A percentile compares a stretch with the other conserved stretches of the same genome.
phyloP scores from a whole-genome alignment of 768 basidiomycete species.

The Auriscalpium vulgare region DNA sequence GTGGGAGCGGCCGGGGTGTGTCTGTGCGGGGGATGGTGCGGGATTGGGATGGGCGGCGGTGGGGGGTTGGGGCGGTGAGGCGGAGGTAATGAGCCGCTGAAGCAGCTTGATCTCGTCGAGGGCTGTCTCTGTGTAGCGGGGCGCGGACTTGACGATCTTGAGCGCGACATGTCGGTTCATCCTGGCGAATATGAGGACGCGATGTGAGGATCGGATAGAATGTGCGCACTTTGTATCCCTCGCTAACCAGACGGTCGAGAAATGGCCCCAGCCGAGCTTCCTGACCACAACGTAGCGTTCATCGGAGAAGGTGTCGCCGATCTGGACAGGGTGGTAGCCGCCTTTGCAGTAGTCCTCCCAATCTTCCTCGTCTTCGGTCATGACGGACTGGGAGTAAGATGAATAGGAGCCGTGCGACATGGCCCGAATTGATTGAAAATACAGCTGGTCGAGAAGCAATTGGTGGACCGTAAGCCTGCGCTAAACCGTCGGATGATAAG shows the following conservation, averaged over 20 bases:
- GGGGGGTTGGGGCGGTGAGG: constrained; percentile 45
- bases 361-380: constrained; percentile 90
- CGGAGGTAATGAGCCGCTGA: constrained; percentile 86
- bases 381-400: constrained; percentile 66
- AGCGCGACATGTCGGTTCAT: constrained; percentile 95
- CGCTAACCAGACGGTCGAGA: constrained; percentile 89
- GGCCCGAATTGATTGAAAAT: constrained; percentile 1
- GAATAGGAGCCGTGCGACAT: constrained; percentile 75
- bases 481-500: not conserved
- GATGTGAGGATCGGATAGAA: not conserved
- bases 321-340: constrained; percentile 89
- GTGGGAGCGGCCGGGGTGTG: constrained; percentile 85
- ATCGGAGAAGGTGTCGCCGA: constrained; percentile 85
- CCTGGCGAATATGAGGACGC: constrained; percentile 34
- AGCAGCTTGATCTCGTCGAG: constrained; percentile 98
- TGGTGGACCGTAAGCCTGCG: not conserved
- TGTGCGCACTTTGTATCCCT: constrained; percentile 66
- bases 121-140: constrained; percentile 95
- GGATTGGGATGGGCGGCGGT: constrained; percentile 44
- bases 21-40: constrained; percentile 47
- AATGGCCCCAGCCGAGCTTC: constrained; percentile 95
- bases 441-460: not conserved
- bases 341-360: constrained; percentile 75
- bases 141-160: constrained; percentile 97
- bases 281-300: constrained; percentile 85